Evolutionary conservation across 306 rosid species (phyloP).

Genomic region (Quillaja saponaria): DNA sequence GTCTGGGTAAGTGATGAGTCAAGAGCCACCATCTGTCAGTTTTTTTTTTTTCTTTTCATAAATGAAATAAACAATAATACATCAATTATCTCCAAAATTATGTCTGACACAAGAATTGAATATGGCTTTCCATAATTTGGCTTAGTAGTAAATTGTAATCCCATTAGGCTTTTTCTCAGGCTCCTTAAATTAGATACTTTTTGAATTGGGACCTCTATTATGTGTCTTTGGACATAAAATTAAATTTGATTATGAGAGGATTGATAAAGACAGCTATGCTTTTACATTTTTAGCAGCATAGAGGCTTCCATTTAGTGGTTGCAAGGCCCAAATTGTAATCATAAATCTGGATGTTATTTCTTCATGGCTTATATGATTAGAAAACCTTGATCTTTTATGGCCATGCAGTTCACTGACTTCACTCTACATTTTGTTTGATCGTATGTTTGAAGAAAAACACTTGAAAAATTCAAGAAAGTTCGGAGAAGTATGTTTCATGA

Average conservation of each 20-base stretch:
- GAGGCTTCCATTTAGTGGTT: conserved; percentile 9
- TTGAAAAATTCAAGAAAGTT: too few relatives aligned
- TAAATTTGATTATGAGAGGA: conserved; percentile 22
- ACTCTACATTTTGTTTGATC: too few relatives aligned
- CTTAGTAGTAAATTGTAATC: not conserved
- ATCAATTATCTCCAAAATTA: conserved; percentile 1
- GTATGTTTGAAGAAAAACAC: too few relatives aligned
- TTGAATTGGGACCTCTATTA: conserved; percentile 20
- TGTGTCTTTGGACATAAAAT: conserved; percentile 20
- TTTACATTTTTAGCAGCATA: conserved; percentile 14
- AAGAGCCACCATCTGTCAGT: conserved; percentile 19
- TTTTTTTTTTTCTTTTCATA: conserved; percentile 14
- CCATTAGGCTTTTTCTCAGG: conserved; percentile 5
- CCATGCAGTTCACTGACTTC: too few relatives aligned
- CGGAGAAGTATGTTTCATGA: too few relatives aligned
- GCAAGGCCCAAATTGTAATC: conserved; percentile 2
- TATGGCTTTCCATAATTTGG: conserved; percentile 11
- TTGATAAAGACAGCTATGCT: conserved; percentile 7
- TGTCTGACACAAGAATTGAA: conserved; percentile 1
- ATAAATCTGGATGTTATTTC: not conserved
- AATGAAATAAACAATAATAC: not conserved
- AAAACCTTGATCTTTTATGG: too few relatives aligned
- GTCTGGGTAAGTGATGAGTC: conserved; percentile 22
- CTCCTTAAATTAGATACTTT: conserved; percentile 22
- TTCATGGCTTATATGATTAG: not conserved